Base-by-base conservation (phyloP, 805 yeast genomes). In the Maudiozyma pseudohumilis region DNA sequence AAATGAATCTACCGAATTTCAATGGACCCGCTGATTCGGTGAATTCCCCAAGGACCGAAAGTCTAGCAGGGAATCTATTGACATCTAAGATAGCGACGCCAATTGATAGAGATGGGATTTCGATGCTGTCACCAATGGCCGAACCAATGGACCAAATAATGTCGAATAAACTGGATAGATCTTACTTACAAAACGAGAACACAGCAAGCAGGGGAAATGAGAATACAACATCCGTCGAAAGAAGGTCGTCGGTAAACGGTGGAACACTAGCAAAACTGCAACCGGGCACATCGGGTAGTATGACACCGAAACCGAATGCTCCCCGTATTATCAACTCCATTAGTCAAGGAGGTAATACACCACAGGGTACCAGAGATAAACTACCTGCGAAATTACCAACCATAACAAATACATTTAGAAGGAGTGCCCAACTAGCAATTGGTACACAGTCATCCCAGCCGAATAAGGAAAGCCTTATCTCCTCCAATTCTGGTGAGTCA, bases 361-460 rank as follows among this genome's bases (percentile, higher is more conserved):
- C 17, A 5, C 7, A n/a, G n/a, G 15, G 13, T 7, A 31, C n/a
- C 9, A 7, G 19, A 21, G 16, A 20, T 11, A 26, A 21, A 6
- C 22, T 31, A 21, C 34, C 34, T n/a, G 11, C 26, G 15, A 31
- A 21, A 20, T 9, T 31, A 7, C 34, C 34, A 5, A 31, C 34
- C 3, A 31, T 31, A 8, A 31, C 34, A 4, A 31, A 31, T 21
- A 31, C 34, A 6, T 31, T 31, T n/a, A 31, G 16, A n/a, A 31
- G 10, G 15, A 31, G 34, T 31, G 26, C 34, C 8, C 23, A 18
- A 12, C 13, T 20, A 5, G 19, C 34, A 3, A 31, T 31, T 21
- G 26, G 34, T 5, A 8, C 26, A 12, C 25, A 24, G n/a, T 9
- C 19, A 28, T 17, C 16, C 18, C 7, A 12, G 16, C 11, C 31